Evolutionary conservation across 2,329 filamentous ascomycete species (phyloP), one percentile per base, ranked within the genome.

Genomic region (Aureobasidium sp.): DNA sequence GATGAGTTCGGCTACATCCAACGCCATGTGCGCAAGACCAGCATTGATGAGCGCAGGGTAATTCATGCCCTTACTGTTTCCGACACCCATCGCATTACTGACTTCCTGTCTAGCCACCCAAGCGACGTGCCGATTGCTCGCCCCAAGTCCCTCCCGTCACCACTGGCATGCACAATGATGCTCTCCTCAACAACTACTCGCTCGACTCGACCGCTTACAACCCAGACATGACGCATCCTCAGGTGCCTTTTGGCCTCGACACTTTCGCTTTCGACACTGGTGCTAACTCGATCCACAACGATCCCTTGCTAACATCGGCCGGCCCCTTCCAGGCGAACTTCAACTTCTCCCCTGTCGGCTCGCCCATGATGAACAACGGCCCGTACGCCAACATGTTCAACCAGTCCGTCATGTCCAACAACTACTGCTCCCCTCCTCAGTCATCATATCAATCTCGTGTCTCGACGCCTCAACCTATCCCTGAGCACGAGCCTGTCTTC

Each of bases 61-160:
- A 82, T 36, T 30, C 49, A n/a, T 36, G 50, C 32, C 42, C 8
- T 36, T n/a, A 5, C 36, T n/a, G 13, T 13, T 32, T 2, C 16
- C 9, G 16, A 39, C 6, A 15, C 10, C 7, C 27, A 27, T 27
- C 27, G 27, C 54, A 10, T 39, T 48, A 25, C 54, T 48, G 68
- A 67, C 65, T 67, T 21, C 21, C 21, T 62, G 61, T 62, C 45
- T 69, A 91, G 84, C 87, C 85, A 70, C 87, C 87, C 67, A 93
- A 95, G 76, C 86, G 90, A 69, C 90, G 90, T 55, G 91, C 92
- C 70, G 87, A 96, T 73, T 91, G 92, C 72, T 96, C 92, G 58
- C 92, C 92, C 63, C 90, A 93, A 70, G 87, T 96, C 54, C 85
- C 87, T 66, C 87, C 91, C 47, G 83, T 91, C 64, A 87, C 85